A percentile compares a stretch with the other conserved stretches of the same genome.
phyloP scores from a whole-genome alignment of 192 early-diverging fungal species.

The Backusella luteola region DNA sequence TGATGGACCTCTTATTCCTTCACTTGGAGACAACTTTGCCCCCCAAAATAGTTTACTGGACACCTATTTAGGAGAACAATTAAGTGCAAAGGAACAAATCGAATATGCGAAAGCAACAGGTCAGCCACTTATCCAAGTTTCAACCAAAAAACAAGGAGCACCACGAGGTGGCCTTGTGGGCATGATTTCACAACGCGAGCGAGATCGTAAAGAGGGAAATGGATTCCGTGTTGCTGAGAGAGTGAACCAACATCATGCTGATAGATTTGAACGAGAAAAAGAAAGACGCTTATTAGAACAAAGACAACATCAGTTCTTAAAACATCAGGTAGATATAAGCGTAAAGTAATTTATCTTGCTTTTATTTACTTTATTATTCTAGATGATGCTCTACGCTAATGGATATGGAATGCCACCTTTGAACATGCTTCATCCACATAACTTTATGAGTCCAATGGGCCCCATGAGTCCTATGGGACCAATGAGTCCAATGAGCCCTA shows the following conservation, averaged over 20 bases:
- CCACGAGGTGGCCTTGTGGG: constrained; percentile 37
- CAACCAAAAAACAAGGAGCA: constrained; percentile 26
- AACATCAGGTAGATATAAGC: constrained; percentile 30
- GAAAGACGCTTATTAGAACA: constrained; percentile 35
- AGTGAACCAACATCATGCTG: constrained; percentile 17
- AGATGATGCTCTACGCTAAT: constrained; percentile 33
- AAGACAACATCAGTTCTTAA: constrained; percentile 33
- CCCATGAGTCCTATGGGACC: constrained; percentile 6
- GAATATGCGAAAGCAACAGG: constrained; percentile 39
- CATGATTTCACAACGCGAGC: constrained; percentile 38
- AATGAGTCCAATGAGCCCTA: constrained; percentile 9
- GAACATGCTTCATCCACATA: constrained; percentile 6
- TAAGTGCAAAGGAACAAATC: constrained; percentile 37
- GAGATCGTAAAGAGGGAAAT: constrained; percentile 18
- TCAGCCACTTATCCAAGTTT: constrained; percentile 39
- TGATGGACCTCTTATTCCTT: constrained; percentile 33
- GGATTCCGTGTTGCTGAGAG: constrained; percentile 24
- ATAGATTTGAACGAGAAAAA: constrained; percentile 36
- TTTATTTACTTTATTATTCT: background rate
- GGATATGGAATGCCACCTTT: constrained; percentile 13
- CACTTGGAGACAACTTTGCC: constrained; percentile 35
- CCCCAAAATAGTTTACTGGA: constrained; percentile 34
- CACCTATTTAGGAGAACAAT: constrained; percentile 26
- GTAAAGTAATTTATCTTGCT: background rate
- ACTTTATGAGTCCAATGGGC: constrained; percentile 2